phyloP scores from a whole-genome alignment of 257 asterid species.

The Perilla frutescens region DNA sequence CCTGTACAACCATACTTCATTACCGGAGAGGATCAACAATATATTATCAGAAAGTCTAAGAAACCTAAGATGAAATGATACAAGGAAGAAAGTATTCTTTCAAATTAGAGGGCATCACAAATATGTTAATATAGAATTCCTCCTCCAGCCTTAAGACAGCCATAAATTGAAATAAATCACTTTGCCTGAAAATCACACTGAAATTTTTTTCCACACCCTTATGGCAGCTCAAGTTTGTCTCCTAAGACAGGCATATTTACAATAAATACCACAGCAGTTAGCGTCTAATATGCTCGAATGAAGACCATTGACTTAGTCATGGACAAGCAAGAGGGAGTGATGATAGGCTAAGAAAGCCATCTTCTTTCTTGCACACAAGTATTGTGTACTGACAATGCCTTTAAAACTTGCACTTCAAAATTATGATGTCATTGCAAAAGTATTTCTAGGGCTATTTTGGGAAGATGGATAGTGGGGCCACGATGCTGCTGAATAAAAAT shows the following conservation, averaged over 20 bases:
- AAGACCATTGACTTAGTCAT: background rate
- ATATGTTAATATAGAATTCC: slow-evolving; percentile 1
- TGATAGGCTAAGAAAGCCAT: background rate
- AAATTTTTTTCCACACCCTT: slow-evolving; percentile 4
- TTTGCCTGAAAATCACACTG: background rate
- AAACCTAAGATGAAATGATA: slow-evolving; percentile 25
- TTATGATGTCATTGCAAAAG: background rate
- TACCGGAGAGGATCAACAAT: slow-evolving; percentile 22
- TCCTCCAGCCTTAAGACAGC: slow-evolving; percentile 19
- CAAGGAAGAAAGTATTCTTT: slow-evolving; percentile 16
- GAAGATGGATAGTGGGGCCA: background rate
- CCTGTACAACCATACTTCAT: slow-evolving; percentile 52
- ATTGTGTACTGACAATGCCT: background rate
- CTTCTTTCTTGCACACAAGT: background rate
- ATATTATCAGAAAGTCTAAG: slow-evolving; percentile 13
- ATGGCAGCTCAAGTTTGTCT: slow-evolving; percentile 4
- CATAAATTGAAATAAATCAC: slow-evolving; percentile 7
- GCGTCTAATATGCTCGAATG: background rate
- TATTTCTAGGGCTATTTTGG: background rate
- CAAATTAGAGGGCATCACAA: slow-evolving; percentile 26
- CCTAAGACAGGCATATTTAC: slow-evolving; percentile 1
- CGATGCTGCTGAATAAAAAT: background rate
- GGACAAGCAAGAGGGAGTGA: slow-evolving; percentile 2
- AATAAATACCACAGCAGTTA: background rate
- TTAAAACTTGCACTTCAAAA: background rate